These are phyloP conservation scores for Kodamaea anthophila DNA, from an alignment of 1,139 yeast species.

Conservation along the genomic window DNA sequence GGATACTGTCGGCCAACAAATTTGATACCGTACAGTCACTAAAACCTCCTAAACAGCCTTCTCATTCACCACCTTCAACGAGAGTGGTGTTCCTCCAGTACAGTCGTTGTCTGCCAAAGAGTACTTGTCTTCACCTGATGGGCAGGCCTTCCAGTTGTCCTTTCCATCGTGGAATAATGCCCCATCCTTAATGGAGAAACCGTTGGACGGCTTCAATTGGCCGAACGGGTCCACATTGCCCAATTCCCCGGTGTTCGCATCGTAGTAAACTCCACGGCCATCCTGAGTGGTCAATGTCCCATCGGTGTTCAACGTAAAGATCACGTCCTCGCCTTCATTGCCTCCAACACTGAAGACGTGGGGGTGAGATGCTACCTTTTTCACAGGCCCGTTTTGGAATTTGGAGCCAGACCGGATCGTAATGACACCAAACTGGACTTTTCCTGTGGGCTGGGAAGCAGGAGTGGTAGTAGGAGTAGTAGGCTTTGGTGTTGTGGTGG, in stretches of 20 bases:
- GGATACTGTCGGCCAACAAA: no score
- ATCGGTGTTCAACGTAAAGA: constrained; percentile 18
- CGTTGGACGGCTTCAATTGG: constrained; percentile 18
- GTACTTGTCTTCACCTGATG: constrained; percentile 19
- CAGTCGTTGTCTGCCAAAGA: constrained; percentile 24
- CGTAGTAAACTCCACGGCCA: constrained; percentile 20
- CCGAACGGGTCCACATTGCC: constrained; percentile 27
- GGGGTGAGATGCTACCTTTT: constrained; percentile 21
- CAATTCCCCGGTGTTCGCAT: constrained; percentile 23
- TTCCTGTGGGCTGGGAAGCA: constrained; percentile 3
- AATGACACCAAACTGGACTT: constrained; percentile 11
- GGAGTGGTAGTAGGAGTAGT: constrained; percentile 4
- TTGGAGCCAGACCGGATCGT: constrained; percentile 17
- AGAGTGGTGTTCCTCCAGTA: constrained; percentile 23
- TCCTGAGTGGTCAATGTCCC: constrained; percentile 24
- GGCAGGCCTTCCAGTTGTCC: constrained; percentile 21
- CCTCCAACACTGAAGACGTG: constrained; percentile 29
- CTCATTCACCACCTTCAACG: constrained; percentile 13
- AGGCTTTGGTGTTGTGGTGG: constrained; percentile 1
- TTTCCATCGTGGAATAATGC: constrained; percentile 17
- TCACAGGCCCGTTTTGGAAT: constrained; percentile 17
- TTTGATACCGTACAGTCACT: no score
- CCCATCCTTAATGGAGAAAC: constrained; percentile 20
- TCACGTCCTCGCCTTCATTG: constrained; percentile 17
- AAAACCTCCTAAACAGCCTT: constrained; percentile 5